Base-by-base conservation (phyloP, 208 protist species). In the Trypanosoma theileri region DNA sequence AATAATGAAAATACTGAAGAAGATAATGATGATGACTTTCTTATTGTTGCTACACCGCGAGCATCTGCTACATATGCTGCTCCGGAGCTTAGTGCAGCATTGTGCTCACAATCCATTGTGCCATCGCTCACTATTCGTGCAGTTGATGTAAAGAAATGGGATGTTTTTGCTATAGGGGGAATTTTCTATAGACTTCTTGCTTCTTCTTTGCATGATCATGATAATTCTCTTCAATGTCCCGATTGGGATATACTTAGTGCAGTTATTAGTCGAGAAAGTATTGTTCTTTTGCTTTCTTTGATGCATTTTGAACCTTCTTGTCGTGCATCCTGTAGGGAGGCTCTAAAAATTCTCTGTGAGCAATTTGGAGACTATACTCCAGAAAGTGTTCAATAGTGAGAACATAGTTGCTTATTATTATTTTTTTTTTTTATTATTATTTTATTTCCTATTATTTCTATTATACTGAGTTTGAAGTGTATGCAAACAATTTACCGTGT, bases 151-250 rank as follows among this genome's bases (percentile, higher is more conserved):
- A 65, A 69, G 28, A 64, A 61, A 19, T 75, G 69, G 69, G 69
- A 75, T 63, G 56, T 63, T 28, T 75, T 59, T 57, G 69, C 69
- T 24, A 60, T 75, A 53, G 69, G 61, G 10, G 69, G 69, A 17
- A 61, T 75, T 41, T 75, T 61, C 19, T 69, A 63, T 56, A 48
- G 56, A 46, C 35, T 75, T 24, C 69, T 75, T 54, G 44, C 69
- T 40, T 65, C 53, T 58, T 41, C 57, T 10, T 24, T 75, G 6
- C 28, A 31, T 41, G 26, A 52, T 16, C 0, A 16, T 28, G 8
- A 9, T 16, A 45, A 28, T 42, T 21, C 4, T 40, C 11, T 14
- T 21, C 12, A 53, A 12, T 54, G 13, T 56, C 22, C 46, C 26
- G 50, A 59, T 17, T 59, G 48, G 50, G 61, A 75, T 14, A 42